phyloP scores from a whole-genome alignment of 2,329 filamentous ascomycete species.

The Sporothrix globosa region DNA sequence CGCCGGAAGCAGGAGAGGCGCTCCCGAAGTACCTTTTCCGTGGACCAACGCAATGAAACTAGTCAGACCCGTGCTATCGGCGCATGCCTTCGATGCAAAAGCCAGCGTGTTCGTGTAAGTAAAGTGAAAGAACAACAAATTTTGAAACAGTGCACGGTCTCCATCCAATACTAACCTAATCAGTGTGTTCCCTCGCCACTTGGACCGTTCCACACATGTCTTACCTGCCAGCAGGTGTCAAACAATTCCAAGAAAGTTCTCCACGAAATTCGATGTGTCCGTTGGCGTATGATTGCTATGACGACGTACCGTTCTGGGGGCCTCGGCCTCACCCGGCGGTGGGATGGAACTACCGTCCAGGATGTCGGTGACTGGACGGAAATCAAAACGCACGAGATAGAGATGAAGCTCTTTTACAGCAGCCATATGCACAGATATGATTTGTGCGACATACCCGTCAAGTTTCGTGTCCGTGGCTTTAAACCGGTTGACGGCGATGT shows the following conservation, averaged over 20 bases:
- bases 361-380: conserved; percentile 47
- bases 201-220: conserved; percentile 41
- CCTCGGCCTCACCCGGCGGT: conserved; percentile 50
- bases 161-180: neutral
- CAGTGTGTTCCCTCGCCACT: conserved; percentile 38
- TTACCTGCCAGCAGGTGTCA: conserved; percentile 47
- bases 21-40: conserved; percentile 36
- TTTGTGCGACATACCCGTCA: conserved; percentile 45
- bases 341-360: conserved; percentile 47
- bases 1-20: conserved; percentile 16
- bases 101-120: conserved; percentile 51
- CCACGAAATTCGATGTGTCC: conserved; percentile 50
- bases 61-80: conserved; percentile 44
- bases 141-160: too few species aligned
- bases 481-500: conserved; percentile 46
- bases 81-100: conserved; percentile 52
- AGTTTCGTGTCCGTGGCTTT: conserved; percentile 50
- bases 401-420: conserved; percentile 42
- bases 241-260: conserved; percentile 52
- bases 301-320: conserved; percentile 50
- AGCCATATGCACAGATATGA: conserved; percentile 42
- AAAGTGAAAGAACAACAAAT: too few species aligned
- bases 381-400: conserved; percentile 42
- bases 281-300: conserved; percentile 50
- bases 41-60: conserved; percentile 42